Percentiles rank a stretch among this genome's conserved stretches.
Conservation (phyloP, 768 basidiomycete species). For the Suillus ampliporus region DNA sequence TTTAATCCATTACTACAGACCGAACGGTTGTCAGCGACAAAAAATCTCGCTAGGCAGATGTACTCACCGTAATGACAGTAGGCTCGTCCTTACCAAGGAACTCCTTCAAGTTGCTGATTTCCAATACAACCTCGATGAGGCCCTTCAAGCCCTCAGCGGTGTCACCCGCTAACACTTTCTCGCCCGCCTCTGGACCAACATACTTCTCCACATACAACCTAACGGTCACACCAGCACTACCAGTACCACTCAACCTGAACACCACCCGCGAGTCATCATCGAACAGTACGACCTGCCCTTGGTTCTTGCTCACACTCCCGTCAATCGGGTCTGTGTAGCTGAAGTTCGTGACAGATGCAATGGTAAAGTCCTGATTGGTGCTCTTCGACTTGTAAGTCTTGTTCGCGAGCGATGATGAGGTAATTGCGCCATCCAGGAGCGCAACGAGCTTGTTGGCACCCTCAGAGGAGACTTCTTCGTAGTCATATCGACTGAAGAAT, state of each 20-base stretch:
- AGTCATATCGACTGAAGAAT: slow-evolving; percentile 99
- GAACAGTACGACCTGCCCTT: slow-evolving; percentile 94
- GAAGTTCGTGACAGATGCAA: slow-evolving; percentile 84
- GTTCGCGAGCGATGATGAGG: slow-evolving; percentile 68
- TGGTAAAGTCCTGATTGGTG: slow-evolving; percentile 73
- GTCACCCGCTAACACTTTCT: slow-evolving; percentile 70
- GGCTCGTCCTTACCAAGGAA: slow-evolving; percentile 89
- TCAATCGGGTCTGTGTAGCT: slow-evolving; percentile 99
- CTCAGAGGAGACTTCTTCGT: slow-evolving; percentile 94
- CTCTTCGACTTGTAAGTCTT: slow-evolving; percentile 70
- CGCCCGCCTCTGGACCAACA: slow-evolving; percentile 70
- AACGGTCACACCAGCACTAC: slow-evolving; percentile 95
- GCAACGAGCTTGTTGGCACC: slow-evolving; percentile 88
- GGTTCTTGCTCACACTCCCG: slow-evolving; percentile 89
- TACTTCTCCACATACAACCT: slow-evolving; percentile 96
- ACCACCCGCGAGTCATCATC: slow-evolving; percentile 92
- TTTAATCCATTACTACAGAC: too few relatives aligned
- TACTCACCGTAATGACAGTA: slow-evolving; percentile 69
- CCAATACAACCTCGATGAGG: slow-evolving; percentile 92
- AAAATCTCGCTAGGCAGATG: too few relatives aligned
- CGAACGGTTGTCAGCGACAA: too few relatives aligned
- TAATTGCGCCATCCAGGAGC: slow-evolving; percentile 74
- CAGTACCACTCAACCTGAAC: slow-evolving; percentile 95
- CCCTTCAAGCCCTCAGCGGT: slow-evolving; percentile 92
- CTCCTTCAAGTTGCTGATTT: slow-evolving; percentile 82